A percentile compares a stretch with the other conserved stretches of the same genome.
phyloP scores from a whole-genome alignment of 768 basidiomycete species.

The Termitomyces sp. region DNA sequence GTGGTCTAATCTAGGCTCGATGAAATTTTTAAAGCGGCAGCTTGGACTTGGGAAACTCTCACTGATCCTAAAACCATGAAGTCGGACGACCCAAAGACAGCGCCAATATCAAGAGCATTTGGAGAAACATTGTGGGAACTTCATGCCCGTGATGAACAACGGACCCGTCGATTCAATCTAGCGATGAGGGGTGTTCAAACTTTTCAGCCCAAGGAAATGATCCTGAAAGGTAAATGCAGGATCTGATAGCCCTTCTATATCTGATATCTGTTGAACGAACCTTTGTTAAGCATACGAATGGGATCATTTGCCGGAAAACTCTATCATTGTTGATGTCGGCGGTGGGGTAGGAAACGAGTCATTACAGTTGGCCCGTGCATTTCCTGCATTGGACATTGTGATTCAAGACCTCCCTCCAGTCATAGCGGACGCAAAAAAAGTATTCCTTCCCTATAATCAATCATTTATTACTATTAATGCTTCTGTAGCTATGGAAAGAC shows the following conservation, averaged over 20 bases:
- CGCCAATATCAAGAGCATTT: conserved; percentile 22
- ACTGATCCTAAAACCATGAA: conserved; percentile 21
- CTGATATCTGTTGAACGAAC: background rate
- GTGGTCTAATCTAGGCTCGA: conserved; percentile 14
- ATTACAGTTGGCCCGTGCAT: conserved; percentile 23
- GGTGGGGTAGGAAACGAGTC: conserved; percentile 30
- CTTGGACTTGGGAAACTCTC: conserved; percentile 9
- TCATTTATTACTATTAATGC: background rate
- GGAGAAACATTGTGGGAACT: conserved; percentile 24
- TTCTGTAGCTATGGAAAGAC: background rate
- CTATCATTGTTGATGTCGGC: conserved; percentile 31
- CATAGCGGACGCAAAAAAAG: conserved; percentile 21
- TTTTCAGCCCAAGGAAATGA: conserved; percentile 21
- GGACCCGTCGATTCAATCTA: conserved; percentile 24
- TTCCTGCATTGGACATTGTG: conserved; percentile 28
- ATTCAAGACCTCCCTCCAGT: conserved; percentile 26
- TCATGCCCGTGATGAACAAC: conserved; percentile 17
- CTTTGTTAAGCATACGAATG: conserved; percentile 6
- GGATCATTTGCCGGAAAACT: conserved; percentile 1
- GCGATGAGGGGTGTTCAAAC: conserved; percentile 27
- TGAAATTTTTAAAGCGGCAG: conserved; percentile 24
- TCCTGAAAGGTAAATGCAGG: conserved; percentile 14
- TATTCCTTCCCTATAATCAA: background rate
- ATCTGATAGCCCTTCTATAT: background rate
- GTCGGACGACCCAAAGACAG: conserved; percentile 21